These are phyloP conservation scores for Penicillium nordicum DNA, from an alignment of 2,329 filamentous ascomycete genomes.

Conservation along the genomic window DNA sequence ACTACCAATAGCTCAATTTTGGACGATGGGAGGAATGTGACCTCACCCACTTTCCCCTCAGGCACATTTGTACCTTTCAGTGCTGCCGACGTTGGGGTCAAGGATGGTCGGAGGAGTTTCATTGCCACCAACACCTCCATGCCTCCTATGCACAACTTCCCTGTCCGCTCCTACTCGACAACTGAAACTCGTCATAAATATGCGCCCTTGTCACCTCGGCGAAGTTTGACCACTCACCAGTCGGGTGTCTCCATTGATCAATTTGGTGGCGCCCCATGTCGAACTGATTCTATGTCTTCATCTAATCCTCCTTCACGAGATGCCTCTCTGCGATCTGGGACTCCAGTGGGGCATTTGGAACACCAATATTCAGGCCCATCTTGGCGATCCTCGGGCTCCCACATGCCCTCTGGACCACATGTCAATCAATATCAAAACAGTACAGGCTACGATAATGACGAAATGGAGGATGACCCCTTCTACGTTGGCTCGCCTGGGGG, in stretches of 20 bases:
- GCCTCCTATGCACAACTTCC: slow-evolving; percentile 25
- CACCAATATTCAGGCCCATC: neutral
- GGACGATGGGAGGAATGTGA: slow-evolving; percentile 31
- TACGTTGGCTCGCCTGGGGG: slow-evolving; percentile 18
- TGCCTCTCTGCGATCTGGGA: slow-evolving; percentile 15
- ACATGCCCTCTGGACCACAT: slow-evolving; percentile 21
- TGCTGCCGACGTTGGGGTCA: slow-evolving; percentile 36
- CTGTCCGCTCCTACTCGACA: slow-evolving; percentile 27
- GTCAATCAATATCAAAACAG: slow-evolving; percentile 27
- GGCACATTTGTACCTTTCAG: slow-evolving; percentile 37
- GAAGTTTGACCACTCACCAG: slow-evolving; percentile 33
- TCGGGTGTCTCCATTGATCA: slow-evolving; percentile 26
- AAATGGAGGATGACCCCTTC: slow-evolving; percentile 28
- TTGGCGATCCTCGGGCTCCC: slow-evolving; percentile 14
- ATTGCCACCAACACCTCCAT: slow-evolving; percentile 24
- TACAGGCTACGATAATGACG: slow-evolving; percentile 20
- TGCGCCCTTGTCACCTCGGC: slow-evolving; percentile 29
- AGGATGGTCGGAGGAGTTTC: slow-evolving; percentile 30
- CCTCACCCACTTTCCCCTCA: slow-evolving; percentile 32
- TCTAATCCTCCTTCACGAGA: slow-evolving; percentile 21
- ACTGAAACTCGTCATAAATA: slow-evolving; percentile 22
- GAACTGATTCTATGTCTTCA: slow-evolving; percentile 31
- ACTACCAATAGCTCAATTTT: slow-evolving; percentile 40
- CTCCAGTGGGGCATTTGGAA: slow-evolving; percentile 6
- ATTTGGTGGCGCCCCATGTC: slow-evolving; percentile 25